These are phyloP conservation scores for Tuber borchii DNA, from an alignment of 495 filamentous ascomycete genomes.

Conservation along the genomic window DNA sequence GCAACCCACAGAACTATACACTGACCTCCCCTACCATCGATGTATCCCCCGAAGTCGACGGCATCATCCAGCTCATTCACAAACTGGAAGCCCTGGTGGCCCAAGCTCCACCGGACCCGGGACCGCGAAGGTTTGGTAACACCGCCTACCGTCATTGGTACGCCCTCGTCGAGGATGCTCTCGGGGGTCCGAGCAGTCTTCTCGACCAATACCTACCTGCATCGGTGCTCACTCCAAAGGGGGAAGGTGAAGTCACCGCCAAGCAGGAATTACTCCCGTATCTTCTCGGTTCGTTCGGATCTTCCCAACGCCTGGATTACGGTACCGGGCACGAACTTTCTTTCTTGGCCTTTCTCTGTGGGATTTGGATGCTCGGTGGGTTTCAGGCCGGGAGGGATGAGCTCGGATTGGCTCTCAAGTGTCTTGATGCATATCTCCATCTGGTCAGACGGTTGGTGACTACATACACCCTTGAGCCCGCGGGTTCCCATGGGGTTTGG, in stretches of 20 bases:
- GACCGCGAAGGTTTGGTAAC: slow-evolving; percentile 87
- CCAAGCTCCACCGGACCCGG: slow-evolving; percentile 73
- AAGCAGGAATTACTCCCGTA: slow-evolving; percentile 68
- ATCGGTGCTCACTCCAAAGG: slow-evolving; percentile 19
- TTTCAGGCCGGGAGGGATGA: slow-evolving; percentile 53
- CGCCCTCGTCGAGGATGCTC: slow-evolving; percentile 55
- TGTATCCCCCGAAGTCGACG: slow-evolving; percentile 30
- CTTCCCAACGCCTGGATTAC: slow-evolving; percentile 82
- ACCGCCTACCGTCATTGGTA: slow-evolving; percentile 80
- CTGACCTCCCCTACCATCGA: slow-evolving; percentile 23
- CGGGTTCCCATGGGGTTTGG: slow-evolving; percentile 93
- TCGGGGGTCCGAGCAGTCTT: slow-evolving; percentile 44
- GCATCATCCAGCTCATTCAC: slow-evolving; percentile 54
- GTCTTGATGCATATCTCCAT: slow-evolving; percentile 54
- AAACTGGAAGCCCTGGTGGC: slow-evolving; percentile 63
- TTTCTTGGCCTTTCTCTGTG: slow-evolving; percentile 84
- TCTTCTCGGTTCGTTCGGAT: slow-evolving; percentile 81
- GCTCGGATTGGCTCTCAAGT: slow-evolving; percentile 33
- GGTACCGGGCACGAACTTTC: slow-evolving; percentile 93
- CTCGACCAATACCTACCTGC: slow-evolving; percentile 58
- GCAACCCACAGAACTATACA: slow-evolving; percentile 46
- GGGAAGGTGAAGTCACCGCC: slow-evolving; percentile 38
- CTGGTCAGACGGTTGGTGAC: slow-evolving; percentile 78
- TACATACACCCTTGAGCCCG: slow-evolving; percentile 92
- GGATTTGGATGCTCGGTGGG: slow-evolving; percentile 80